Conservation (phyloP, 2,329 filamentous ascomycete genomes). For the Triangularia setosa region DNA sequence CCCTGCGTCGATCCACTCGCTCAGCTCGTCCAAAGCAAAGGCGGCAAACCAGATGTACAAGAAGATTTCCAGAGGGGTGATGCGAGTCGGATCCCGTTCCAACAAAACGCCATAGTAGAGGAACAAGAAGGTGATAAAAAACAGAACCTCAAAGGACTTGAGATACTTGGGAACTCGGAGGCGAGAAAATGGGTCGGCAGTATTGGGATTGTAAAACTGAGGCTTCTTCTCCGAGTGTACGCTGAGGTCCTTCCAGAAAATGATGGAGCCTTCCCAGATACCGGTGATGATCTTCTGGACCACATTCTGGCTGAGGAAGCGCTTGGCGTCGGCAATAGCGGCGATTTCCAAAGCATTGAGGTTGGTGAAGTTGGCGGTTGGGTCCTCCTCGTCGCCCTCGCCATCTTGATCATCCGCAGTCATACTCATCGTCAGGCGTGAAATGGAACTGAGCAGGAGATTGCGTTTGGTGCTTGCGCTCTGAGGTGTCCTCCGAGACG, state of each 20-base stretch:
- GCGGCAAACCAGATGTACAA: conserved; percentile 84
- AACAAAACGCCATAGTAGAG: conserved; percentile 87
- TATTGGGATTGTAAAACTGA: conserved; percentile 66
- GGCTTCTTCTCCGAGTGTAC: conserved; percentile 71
- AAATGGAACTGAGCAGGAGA: conserved; percentile 51
- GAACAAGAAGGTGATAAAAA: conserved; percentile 71
- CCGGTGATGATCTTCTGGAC: conserved; percentile 81
- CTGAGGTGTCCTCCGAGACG: conserved; percentile 11
- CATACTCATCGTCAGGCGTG: conserved; percentile 50
- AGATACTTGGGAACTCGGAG: conserved; percentile 77
- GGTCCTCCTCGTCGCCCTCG: conserved; percentile 53
- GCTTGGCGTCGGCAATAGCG: conserved; percentile 75
- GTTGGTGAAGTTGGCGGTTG: conserved; percentile 68
- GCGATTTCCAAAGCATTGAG: conserved; percentile 87
- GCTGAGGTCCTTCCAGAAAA: conserved; percentile 80
- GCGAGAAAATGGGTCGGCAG: conserved; percentile 69
- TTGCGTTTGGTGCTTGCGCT: conserved; percentile 39
- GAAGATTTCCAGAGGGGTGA: conserved; percentile 66
- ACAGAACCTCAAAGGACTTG: conserved; percentile 78
- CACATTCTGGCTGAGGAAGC: conserved; percentile 74
- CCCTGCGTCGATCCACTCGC: conserved; percentile 81
- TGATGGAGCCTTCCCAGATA: conserved; percentile 81
- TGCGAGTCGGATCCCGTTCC: conserved; percentile 60
- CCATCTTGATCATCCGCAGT: conserved; percentile 36
- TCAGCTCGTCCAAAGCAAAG: conserved; percentile 83